Evolutionary conservation across 495 filamentous ascomycete species (phyloP), one percentile per base, ranked within the genome.

Genomic region (Penicillium desertorum): DNA sequence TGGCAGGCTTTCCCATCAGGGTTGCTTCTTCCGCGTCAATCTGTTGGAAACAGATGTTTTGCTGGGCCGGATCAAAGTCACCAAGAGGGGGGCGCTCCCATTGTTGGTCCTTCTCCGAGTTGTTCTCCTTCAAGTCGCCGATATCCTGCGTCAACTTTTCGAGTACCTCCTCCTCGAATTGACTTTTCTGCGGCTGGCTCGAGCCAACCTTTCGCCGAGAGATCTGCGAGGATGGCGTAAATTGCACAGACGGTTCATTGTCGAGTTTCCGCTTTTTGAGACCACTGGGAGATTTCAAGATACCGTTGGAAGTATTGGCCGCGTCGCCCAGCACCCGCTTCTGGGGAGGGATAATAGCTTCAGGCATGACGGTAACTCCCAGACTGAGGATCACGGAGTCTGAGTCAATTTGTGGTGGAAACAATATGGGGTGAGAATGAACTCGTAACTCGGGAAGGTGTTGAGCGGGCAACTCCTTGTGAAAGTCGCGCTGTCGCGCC

Each of bases 91-190:
- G 95, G 27, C 94, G 83, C 17, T 85, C 83, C 94, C 94, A 99
- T 62, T 91, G 84, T 72, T 99, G 94, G 70, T 98, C 94, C 69
- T 87, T 93, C 66, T 98, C 95, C 3, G 89, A 79, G 67, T 94
- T 96, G 66, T 78, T 88, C 63, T 88, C 75, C 74, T 91, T 96
- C 63, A 96, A 79, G 3, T 84, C 90, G 14, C 76, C 83, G 39
- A 98, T 91, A 69, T 96, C 91, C 73, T 97, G 93, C 36, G 90
- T 91, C 72, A 98, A 79, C 71, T 92, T 96, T 77, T 96, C 93
- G 51, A 98, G 80, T 12, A 96, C 90, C 59, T 96, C 92, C 61
- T 87, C 87, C 73, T 98, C 94, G 64, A 99, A 99, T 55, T 86
- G 83, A 69, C 90, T 95, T 73, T 96, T 96, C 45, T 76, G 72